These are phyloP conservation scores for Xylaria multiplex DNA, from an alignment of 2,329 filamentous ascomycete genomes.

Conservation along the genomic window DNA sequence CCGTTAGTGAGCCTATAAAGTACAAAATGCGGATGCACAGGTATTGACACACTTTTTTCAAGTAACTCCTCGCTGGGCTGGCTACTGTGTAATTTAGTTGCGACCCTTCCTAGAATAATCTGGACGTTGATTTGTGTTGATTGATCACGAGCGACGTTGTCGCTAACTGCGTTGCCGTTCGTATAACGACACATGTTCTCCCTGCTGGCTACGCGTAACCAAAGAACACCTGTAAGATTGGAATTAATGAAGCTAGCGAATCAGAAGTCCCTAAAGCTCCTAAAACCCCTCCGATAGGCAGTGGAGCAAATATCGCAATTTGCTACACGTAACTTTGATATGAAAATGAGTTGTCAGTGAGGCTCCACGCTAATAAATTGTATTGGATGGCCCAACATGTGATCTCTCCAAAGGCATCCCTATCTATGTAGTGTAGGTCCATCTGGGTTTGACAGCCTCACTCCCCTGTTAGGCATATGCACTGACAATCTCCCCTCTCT, in stretches of 20 bases:
- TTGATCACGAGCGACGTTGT: not conserved
- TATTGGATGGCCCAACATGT: not conserved
- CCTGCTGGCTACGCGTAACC: not conserved
- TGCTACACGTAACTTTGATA: not conserved
- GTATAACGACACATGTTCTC: conserved; percentile 2
- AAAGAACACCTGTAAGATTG: not conserved
- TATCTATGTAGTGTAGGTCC: not conserved
- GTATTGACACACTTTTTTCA: not conserved
- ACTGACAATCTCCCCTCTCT: not conserved
- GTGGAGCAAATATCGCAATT: not conserved
- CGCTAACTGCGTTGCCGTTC: not conserved
- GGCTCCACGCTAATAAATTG: not conserved
- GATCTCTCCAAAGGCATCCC: not conserved
- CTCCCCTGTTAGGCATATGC: not conserved
- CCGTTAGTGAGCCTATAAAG: not conserved
- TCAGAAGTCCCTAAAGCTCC: not conserved
- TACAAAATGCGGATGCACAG: not conserved
- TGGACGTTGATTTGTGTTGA: conserved; percentile 20
- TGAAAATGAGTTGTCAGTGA: not conserved
- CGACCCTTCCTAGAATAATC: not conserved
- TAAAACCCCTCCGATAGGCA: not conserved
- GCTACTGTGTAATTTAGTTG: no score
- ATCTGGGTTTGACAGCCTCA: not conserved
- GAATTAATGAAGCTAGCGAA: not conserved
- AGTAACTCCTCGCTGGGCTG: no score